A percentile compares a stretch with the other conserved stretches of the same genome.
Evolutionary conservation across 2,329 filamentous ascomycete species (phyloP).

Genomic region (Colletotrichum shisoi): DNA sequence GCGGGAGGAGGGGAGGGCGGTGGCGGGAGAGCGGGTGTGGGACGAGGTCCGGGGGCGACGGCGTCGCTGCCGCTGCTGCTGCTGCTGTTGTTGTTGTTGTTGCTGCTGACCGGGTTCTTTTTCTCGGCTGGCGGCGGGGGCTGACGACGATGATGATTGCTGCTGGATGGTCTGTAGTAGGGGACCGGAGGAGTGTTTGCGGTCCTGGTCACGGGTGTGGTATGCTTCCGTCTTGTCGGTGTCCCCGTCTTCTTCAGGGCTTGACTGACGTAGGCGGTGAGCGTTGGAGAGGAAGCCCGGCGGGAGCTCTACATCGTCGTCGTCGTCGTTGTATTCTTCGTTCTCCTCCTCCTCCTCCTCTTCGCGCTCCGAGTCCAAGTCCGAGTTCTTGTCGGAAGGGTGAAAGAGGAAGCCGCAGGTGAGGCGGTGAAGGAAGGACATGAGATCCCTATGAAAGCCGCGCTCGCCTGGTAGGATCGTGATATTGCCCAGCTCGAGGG

Average conservation of each 20-base stretch:
- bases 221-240: slow-evolving; percentile 36
- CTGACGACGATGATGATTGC: not conserved
- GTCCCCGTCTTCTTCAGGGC: slow-evolving; percentile 42
- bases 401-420: slow-evolving; percentile 32
- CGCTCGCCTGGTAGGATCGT: slow-evolving; percentile 68
- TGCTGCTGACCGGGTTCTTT: not conserved
- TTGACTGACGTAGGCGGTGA: slow-evolving; percentile 37
- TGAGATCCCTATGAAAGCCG: slow-evolving; percentile 57
- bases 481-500: slow-evolving; percentile 64
- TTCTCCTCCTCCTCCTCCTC: slow-evolving; percentile 43
- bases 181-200: not conserved
- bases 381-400: not conserved
- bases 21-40: slow-evolving; percentile 51
- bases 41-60: slow-evolving; percentile 50
- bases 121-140: not conserved
- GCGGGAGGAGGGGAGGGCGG: slow-evolving; percentile 44
- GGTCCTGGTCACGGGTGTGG: not conserved
- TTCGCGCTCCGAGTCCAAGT: not conserved
- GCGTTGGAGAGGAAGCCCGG: slow-evolving; percentile 54
- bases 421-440: slow-evolving; percentile 47
- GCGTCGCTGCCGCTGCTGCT: slow-evolving; percentile 11
- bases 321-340: no score
- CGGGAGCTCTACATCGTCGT: slow-evolving; percentile 39
- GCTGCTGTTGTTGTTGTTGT: not conserved
- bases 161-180: no score